These are phyloP conservation scores for Aspergillus biplanus DNA, from an alignment of 495 filamentous ascomycete species.

Conservation along the genomic window DNA sequence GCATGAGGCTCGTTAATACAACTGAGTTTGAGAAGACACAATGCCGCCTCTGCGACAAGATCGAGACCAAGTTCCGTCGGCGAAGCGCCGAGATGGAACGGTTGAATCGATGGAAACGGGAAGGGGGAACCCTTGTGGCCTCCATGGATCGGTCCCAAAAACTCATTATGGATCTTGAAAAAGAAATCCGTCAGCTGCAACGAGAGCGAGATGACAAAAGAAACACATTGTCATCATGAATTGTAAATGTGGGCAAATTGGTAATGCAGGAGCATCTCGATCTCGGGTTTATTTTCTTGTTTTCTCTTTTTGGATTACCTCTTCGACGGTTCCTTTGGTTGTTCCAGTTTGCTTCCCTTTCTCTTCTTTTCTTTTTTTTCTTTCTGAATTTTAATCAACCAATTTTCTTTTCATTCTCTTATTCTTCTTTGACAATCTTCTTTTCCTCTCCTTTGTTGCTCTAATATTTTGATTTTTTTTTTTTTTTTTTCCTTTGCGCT, in stretches of 20 bases:
- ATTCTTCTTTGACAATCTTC: neutral
- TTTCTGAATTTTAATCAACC: conserved; percentile 12
- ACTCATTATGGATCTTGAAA: conserved; percentile 62
- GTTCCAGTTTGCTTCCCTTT: neutral
- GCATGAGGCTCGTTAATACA: conserved; percentile 84
- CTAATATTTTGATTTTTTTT: conserved; percentile 8
- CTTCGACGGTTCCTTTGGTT: conserved; percentile 18
- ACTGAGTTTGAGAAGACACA: conserved; percentile 60
- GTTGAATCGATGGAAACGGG: conserved; percentile 80
- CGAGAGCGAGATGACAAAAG: conserved; percentile 44
- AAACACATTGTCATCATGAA: conserved; percentile 36
- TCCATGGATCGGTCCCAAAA: conserved; percentile 78
- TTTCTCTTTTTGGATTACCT: conserved; percentile 26
- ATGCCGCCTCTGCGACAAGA: conserved; percentile 89
- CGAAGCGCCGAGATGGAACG: conserved; percentile 74
- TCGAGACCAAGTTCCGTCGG: conserved; percentile 83
- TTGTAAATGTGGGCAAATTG: conserved; percentile 10
- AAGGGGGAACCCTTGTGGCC: conserved; percentile 67
- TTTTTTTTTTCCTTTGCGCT: conserved; percentile 22
- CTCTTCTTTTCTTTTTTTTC: conserved; percentile 18
- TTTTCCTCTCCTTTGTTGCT: conserved; percentile 6
- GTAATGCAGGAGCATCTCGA: conserved; percentile 17
- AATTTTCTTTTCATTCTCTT: neutral
- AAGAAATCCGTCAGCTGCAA: conserved; percentile 62
- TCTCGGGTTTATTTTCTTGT: conserved; percentile 20